Conservation (phyloP, 208 protist species). For the Crithidia thermophila region DNA sequence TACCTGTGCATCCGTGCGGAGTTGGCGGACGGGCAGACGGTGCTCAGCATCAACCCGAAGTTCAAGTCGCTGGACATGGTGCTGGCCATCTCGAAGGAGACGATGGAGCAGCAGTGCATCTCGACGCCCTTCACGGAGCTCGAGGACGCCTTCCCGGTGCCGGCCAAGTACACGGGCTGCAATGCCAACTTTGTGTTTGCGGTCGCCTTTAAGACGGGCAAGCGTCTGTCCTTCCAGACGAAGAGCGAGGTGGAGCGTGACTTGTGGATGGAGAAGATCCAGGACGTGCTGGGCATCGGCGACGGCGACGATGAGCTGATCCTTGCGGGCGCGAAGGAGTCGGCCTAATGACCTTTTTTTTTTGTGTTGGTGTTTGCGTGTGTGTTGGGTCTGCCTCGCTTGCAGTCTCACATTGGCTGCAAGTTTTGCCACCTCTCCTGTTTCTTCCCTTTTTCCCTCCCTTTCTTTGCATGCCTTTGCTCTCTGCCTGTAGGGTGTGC, state of each 20-base stretch:
- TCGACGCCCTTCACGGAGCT: constrained; percentile 71
- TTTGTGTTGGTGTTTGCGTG: constrained; percentile 7
- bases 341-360: background rate
- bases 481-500: no score
- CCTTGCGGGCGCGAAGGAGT: constrained; percentile 20
- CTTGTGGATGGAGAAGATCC: constrained; percentile 84
- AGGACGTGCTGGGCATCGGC: constrained; percentile 79
- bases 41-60: constrained; percentile 49
- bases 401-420: no score
- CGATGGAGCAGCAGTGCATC: constrained; percentile 82
- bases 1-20: constrained; percentile 79
- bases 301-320: constrained; percentile 50
- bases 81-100: constrained; percentile 75
- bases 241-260: constrained; percentile 64
- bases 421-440: no score
- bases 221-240: constrained; percentile 73
- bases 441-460: no score
- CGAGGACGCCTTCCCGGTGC: constrained; percentile 79
- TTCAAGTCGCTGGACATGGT: constrained; percentile 77
- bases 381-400: constrained; percentile 6
- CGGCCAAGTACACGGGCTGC: constrained; percentile 75
- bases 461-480: no score
- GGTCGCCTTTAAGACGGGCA: constrained; percentile 78
- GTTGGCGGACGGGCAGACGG: constrained; percentile 58
- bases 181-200: constrained; percentile 76